Percentiles rank a stretch among this genome's conserved stretches.
phyloP scores from a whole-genome alignment of 345 rosid genomes.

The Citrus sinensis region DNA sequence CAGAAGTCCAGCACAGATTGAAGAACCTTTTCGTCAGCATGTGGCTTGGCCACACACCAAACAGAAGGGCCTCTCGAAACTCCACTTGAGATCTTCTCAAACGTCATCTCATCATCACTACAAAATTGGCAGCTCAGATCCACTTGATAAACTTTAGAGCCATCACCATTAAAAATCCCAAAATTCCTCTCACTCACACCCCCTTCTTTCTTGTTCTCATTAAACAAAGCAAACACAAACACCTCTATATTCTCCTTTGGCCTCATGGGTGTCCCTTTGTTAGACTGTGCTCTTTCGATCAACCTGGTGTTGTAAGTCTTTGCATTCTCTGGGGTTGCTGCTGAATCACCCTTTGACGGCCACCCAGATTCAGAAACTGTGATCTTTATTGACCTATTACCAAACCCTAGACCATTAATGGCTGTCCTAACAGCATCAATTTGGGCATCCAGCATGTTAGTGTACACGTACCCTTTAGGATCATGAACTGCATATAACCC shows the following conservation, averaged over 20 bases:
- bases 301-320: constrained; percentile 54
- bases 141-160: constrained; percentile 51
- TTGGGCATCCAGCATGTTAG: constrained; percentile 64
- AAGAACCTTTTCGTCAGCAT: constrained; percentile 55
- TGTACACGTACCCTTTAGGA: constrained; percentile 47
- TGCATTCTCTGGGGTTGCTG: constrained; percentile 48
- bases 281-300: constrained; percentile 52
- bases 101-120: constrained; percentile 31
- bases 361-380: constrained; percentile 58
- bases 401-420: constrained; percentile 43
- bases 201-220: constrained; percentile 65
- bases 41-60: constrained; percentile 77
- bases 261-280: constrained; percentile 58
- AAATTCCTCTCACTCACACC: constrained; percentile 49
- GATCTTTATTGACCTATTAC: constrained; percentile 38
- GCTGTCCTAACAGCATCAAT: constrained; percentile 64
- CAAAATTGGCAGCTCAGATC: constrained; percentile 63
- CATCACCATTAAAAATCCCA: constrained; percentile 59
- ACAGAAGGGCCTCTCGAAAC: constrained; percentile 50
- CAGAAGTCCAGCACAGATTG: constrained; percentile 53
- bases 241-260: constrained; percentile 37
- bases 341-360: constrained; percentile 59
- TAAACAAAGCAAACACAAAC: constrained; percentile 59
- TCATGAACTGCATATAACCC: constrained; percentile 34
- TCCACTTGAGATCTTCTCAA: constrained; percentile 26